Conservation (phyloP, 78 protist species). For the Thecamonas trahens region DNA sequence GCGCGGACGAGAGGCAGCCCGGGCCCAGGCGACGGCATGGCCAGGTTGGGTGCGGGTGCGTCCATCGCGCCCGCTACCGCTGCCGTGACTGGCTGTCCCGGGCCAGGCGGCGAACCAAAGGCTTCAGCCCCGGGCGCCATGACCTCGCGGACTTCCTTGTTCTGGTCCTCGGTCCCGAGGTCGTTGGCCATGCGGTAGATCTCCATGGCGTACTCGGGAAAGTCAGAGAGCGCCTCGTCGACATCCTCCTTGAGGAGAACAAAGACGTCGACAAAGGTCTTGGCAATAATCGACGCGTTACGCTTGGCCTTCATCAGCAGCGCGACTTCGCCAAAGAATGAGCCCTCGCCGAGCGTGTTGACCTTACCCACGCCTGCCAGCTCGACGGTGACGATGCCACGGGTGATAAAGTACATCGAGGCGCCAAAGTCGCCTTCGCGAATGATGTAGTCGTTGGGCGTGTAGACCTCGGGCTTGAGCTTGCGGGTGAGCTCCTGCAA, state of each 20-base stretch:
- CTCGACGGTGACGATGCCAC: constrained; percentile 12
- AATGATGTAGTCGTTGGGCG: constrained; percentile 10
- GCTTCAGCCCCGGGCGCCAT: too few species aligned
- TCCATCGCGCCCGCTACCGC: too few species aligned
- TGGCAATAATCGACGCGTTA: constrained; percentile 14
- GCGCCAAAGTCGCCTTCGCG: constrained; percentile 19
- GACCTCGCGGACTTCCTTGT: too few species aligned
- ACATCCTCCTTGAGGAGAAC: constrained; percentile 28
- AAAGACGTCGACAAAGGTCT: constrained; percentile 29
- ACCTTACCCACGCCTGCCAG: neutral
- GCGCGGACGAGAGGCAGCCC: too few species aligned
- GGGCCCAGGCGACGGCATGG: too few species aligned
- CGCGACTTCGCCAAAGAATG: constrained; percentile 30
- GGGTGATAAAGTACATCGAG: constrained; percentile 27
- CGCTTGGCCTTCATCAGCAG: constrained; percentile 7
- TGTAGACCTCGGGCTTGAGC: constrained; percentile 5
- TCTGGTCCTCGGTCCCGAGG: too few species aligned
- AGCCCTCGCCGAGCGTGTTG: constrained; percentile 8
- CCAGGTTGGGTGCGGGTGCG: too few species aligned
- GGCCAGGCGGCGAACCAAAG: too few species aligned
- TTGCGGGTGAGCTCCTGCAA: neutral
- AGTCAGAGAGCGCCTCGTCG: neutral
- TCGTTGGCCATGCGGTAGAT: too few species aligned
- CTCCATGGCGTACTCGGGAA: neutral
- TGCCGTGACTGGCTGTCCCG: too few species aligned